phyloP scores from a whole-genome alignment of 495 filamentous ascomycete species.

The Trypethelium eluteriae region DNA sequence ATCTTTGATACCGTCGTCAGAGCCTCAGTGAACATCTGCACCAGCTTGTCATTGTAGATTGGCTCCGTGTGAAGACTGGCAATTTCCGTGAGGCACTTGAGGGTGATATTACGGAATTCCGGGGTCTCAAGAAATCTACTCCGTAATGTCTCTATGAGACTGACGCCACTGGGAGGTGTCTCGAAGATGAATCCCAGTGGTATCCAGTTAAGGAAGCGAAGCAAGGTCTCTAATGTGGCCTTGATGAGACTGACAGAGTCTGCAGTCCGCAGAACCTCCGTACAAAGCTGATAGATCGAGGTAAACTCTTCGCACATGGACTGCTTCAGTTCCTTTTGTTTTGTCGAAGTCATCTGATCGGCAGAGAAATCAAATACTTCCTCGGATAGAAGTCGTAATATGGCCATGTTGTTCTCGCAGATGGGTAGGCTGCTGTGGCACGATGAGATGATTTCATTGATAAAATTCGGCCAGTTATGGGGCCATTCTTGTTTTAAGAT shows the following conservation, averaged over 20 bases:
- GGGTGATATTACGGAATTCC: constrained; percentile 90
- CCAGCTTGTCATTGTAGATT: constrained; percentile 84
- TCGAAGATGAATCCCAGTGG: constrained; percentile 98
- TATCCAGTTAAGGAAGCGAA: constrained; percentile 98
- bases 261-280: constrained; percentile 81
- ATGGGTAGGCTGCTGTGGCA: constrained; percentile 90
- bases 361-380: constrained; percentile 98
- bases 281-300: constrained; percentile 92
- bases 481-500: constrained; percentile 99
- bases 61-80: constrained; percentile 76
- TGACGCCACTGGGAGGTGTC: constrained; percentile 49
- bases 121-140: constrained; percentile 82
- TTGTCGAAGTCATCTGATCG: constrained; percentile 94
- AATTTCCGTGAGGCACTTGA: constrained; percentile 96
- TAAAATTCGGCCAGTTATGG: constrained; percentile 99
- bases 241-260: constrained; percentile 83
- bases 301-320: constrained; percentile 98
- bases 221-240: constrained; percentile 85
- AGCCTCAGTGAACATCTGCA: constrained; percentile 95
- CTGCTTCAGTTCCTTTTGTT: constrained; percentile 90
- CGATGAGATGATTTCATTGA: constrained; percentile 97
- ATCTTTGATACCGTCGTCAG: constrained; percentile 81
- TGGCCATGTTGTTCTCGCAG: constrained; percentile 99
- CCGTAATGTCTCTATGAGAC: constrained; percentile 84
- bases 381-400: constrained; percentile 89